A percentile compares a stretch with the other conserved stretches of the same genome.
Conservation (phyloP, 2,329 filamentous ascomycete species). For the Dactylellina parvicollis region DNA sequence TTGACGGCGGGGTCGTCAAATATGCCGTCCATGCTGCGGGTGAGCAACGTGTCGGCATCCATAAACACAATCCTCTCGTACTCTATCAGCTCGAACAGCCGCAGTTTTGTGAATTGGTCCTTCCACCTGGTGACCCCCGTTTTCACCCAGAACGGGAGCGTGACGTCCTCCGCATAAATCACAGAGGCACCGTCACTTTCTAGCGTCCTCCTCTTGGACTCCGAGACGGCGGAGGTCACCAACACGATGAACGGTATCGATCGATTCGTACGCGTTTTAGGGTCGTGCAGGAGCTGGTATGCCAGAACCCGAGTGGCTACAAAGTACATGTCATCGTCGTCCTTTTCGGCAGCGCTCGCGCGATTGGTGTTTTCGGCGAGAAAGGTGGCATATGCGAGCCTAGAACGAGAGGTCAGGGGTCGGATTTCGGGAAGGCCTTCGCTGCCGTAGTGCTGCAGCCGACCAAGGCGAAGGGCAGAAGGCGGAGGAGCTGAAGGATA, state of each 20-base stretch:
- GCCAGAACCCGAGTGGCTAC: slow-evolving; percentile 61
- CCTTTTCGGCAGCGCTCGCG: slow-evolving; percentile 47
- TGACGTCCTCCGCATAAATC: slow-evolving; percentile 60
- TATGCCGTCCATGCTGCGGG: slow-evolving; percentile 60
- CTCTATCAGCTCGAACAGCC: slow-evolving; percentile 62
- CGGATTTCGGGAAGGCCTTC: slow-evolving; percentile 33
- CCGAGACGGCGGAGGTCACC: slow-evolving; percentile 59
- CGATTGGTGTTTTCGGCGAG: slow-evolving; percentile 59
- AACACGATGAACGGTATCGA: slow-evolving; percentile 62
- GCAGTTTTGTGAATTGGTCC: slow-evolving; percentile 64
- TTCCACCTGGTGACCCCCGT: slow-evolving; percentile 62
- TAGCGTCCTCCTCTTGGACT: slow-evolving; percentile 60
- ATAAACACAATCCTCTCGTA: slow-evolving; percentile 63
- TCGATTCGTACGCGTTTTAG: slow-evolving; percentile 59
- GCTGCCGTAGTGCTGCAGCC: slow-evolving; percentile 41
- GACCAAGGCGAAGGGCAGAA: slow-evolving; percentile 41
- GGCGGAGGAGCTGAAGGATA: slow-evolving; percentile 20
- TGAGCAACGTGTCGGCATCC: slow-evolving; percentile 63
- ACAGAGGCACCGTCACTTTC: slow-evolving; percentile 62
- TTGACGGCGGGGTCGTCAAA: slow-evolving; percentile 60
- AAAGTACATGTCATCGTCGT: slow-evolving; percentile 62
- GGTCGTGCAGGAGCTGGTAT: slow-evolving; percentile 63
- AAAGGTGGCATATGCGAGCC: slow-evolving; percentile 60
- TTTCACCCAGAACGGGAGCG: slow-evolving; percentile 60
- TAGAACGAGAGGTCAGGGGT: slow-evolving; percentile 28